Base-by-base conservation (phyloP, 2,329 filamentous ascomycete species). In the Gremmenia infestans region DNA sequence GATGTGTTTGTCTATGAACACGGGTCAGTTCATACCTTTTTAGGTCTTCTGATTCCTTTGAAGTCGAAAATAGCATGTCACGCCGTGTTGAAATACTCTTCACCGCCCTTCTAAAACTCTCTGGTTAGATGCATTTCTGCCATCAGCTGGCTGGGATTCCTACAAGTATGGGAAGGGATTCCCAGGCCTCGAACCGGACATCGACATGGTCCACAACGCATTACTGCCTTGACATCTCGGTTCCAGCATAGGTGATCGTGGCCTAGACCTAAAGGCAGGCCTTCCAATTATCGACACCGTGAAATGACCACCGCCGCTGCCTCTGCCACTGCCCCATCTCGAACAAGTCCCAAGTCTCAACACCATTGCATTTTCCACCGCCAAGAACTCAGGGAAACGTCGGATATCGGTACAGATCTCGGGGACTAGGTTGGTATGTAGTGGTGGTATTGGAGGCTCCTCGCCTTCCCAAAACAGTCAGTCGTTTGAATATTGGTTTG, bases 41-140 rank as follows among this genome's bases (percentile, higher is more conserved):
- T 19, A 9, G 14, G 11, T 35, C 43, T 48, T 40, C 19, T n/a
- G 46, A 47, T 14, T 46, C 36, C 15, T 36, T 42, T 14, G 52
- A 54, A 23, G 52, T 54, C 15, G 52, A 54, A 39, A 50, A 54
- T 36, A 28, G n/a, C 46, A 49, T 47, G 45, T 23, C 45, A 47
- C 22, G 35, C 7, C 8, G n/a, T n/a, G 22, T 22, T 15, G 36
- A 17, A 47, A 32, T 15, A 40, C 14, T 25, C 15, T 15, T 36
- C n/a, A 22, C 32, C 14, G 6, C 32, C 22, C 35, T 39, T 39
- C 28, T 37, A 4, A 11, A 39, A 22, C 17, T 4, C 17, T 4
- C 8, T 17, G 19, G 19, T 45, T 23, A 45, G 42, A 19, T 45
- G 15, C 22, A 25, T 45, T 45, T 12, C 11, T 12, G 15, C 19